Percentiles rank a stretch among this genome's conserved stretches.
phyloP scores from a whole-genome alignment of 2,329 filamentous ascomycete species.

The Cercospora sp. region DNA sequence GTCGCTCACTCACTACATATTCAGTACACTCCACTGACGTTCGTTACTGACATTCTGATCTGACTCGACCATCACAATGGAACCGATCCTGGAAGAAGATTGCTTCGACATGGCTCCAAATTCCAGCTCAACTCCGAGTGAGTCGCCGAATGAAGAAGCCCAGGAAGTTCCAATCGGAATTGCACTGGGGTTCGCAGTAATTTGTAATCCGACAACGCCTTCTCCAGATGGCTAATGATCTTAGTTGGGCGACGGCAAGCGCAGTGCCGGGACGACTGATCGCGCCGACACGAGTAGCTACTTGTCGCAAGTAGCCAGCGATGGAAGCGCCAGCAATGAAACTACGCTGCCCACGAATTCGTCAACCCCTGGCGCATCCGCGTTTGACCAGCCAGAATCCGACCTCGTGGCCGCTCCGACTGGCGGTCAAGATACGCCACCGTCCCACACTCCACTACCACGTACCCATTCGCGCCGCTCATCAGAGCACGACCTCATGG shows the following conservation, averaged over 20 bases:
- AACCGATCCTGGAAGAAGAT: neutral
- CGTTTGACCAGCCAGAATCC: neutral
- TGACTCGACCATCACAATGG: neutral
- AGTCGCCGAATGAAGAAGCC: neutral
- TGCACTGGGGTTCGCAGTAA: neutral
- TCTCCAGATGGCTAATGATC: neutral
- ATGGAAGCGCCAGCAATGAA: neutral
- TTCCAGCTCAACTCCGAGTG: neutral
- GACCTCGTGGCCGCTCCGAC: neutral
- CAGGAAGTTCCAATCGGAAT: neutral
- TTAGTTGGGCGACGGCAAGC: neutral
- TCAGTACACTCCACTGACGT: neutral
- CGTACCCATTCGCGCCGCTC: neutral
- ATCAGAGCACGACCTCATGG: constrained; percentile 3
- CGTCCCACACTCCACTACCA: neutral
- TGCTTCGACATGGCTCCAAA: neutral
- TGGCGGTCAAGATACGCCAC: neutral
- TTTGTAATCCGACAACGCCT: too few relatives aligned
- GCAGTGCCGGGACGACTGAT: neutral
- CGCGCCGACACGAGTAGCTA: neutral
- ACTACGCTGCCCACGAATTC: neutral
- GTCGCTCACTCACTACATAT: neutral
- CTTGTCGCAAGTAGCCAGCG: neutral
- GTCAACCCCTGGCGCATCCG: neutral
- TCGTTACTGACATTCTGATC: neutral